Conservation (phyloP, 257 asterid genomes). For the Orobanche coerulescens region DNA sequence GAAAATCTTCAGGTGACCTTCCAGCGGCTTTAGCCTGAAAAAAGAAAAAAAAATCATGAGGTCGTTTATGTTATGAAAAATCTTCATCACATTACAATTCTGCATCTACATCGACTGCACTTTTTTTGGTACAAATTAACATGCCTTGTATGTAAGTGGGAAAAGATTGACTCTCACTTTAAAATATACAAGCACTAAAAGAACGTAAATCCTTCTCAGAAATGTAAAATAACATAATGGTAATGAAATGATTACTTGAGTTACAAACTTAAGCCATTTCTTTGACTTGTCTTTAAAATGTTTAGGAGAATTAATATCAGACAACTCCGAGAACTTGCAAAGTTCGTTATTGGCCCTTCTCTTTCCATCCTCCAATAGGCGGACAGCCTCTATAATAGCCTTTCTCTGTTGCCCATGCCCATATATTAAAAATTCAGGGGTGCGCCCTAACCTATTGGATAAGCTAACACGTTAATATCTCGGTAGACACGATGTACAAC, state of each 20-base stretch:
- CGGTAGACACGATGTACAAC: conserved; percentile 7
- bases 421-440: conserved; percentile 68
- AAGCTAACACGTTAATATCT: conserved; percentile 20
- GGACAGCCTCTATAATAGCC: conserved; percentile 84
- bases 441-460: conserved; percentile 71
- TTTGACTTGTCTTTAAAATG: conserved; percentile 79
- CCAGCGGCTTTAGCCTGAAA: conserved; percentile 94
- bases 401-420: conserved; percentile 97
- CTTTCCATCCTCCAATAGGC: conserved; percentile 63
- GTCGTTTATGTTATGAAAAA: conserved; percentile 14
- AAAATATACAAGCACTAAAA: conserved; percentile 12
- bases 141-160: background rate
- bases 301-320: conserved; percentile 51
- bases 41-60: background rate
- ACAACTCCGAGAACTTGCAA: conserved; percentile 33
- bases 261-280: conserved; percentile 88
- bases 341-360: conserved; percentile 32
- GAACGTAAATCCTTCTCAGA: conserved; percentile 1
- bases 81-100: conserved; percentile 11
- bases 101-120: conserved; percentile 1
- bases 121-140: background rate
- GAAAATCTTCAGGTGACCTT: conserved; percentile 62
- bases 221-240: background rate
- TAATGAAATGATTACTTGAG: conserved; percentile 44
- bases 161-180: background rate